A percentile compares a stretch with the other conserved stretches of the same genome.
phyloP scores from a whole-genome alignment of 1,284 basidiomycete species.

The Inonotus hispidus region DNA sequence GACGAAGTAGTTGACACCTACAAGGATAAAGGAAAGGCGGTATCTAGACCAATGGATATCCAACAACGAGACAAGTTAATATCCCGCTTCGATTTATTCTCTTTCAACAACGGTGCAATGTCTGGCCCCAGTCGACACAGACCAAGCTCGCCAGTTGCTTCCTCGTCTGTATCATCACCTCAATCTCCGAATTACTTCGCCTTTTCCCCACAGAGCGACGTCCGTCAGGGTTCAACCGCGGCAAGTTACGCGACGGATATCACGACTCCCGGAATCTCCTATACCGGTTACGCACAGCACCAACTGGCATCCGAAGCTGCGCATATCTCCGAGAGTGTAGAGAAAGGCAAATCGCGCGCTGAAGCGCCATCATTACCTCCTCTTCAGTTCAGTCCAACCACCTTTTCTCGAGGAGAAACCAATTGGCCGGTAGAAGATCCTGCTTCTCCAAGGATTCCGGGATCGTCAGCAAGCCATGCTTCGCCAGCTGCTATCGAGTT shows the following conservation, averaged over 20 bases:
- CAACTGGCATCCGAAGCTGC: neutral
- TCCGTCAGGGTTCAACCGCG: neutral
- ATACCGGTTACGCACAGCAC: constrained; percentile 16
- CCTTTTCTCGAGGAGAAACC: constrained; percentile 39
- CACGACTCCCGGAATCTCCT: constrained; percentile 14
- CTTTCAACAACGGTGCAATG: constrained; percentile 4
- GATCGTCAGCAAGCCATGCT: constrained; percentile 1
- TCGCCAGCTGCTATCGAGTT: neutral
- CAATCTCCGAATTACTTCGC: constrained; percentile 7
- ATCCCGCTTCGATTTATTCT: constrained; percentile 15
- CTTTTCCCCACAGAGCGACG: constrained; percentile 9
- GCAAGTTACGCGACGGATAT: constrained; percentile 12
- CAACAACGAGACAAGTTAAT: constrained; percentile 7
- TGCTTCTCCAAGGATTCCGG: neutral
- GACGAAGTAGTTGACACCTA: neutral
- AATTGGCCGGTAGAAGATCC: constrained; percentile 33
- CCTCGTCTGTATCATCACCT: constrained; percentile 13
- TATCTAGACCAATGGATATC: constrained; percentile 17
- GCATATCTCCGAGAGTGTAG: constrained; percentile 34
- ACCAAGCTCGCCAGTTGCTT: neutral
- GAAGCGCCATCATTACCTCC: constrained; percentile 56
- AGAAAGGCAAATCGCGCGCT: constrained; percentile 43
- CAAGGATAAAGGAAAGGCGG: constrained; percentile 18
- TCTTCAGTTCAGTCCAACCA: constrained; percentile 50
- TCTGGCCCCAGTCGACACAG: constrained; percentile 10